Conservation (phyloP, 2,329 filamentous ascomycete genomes). For the Ampelomyces quisqualis region DNA sequence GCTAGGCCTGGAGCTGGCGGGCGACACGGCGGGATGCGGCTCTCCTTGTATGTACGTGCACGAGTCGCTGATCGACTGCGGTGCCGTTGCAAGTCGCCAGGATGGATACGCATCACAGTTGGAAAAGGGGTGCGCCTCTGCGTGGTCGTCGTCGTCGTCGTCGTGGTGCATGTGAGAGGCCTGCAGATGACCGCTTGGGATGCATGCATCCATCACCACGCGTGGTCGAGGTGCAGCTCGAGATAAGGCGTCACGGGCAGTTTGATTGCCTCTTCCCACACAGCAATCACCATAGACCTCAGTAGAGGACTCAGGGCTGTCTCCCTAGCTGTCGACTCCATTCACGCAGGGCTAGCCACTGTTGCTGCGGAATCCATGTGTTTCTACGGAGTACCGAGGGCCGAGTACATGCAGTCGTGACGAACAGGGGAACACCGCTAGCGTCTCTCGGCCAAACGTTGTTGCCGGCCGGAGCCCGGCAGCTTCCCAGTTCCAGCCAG, state of each 20-base stretch:
- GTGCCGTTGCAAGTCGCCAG: constrained; percentile 7
- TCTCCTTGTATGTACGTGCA: constrained; percentile 12
- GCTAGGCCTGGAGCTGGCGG: constrained; percentile 8
- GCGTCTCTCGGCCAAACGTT: constrained; percentile 16
- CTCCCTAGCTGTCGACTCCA: too few relatives aligned
- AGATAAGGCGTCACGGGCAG: too few relatives aligned
- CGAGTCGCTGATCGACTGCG: constrained; percentile 17
- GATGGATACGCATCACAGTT: constrained; percentile 11
- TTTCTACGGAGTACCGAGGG: constrained; percentile 3
- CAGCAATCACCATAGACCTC: too few relatives aligned
- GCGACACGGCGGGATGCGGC: neutral
- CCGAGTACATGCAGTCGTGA: neutral
- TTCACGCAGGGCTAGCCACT: neutral
- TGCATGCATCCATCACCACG: too few relatives aligned
- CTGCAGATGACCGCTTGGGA: constrained; percentile 35
- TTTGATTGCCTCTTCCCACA: too few relatives aligned
- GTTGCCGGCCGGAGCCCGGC: too few relatives aligned
- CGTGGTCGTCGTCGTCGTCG: too few relatives aligned
- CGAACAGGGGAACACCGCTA: constrained; percentile 1
- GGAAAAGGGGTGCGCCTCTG: constrained; percentile 15
- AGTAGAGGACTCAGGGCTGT: neutral
- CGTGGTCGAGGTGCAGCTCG: too few relatives aligned
- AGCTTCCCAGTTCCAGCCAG: constrained; percentile 16
- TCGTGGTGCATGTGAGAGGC: constrained; percentile 16
- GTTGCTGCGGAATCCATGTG: neutral